Evolutionary conservation across 176 grass and related monocot genomes (phyloP), one percentile per base, ranked within the genome.

Genomic region (Chloris gayana): DNA sequence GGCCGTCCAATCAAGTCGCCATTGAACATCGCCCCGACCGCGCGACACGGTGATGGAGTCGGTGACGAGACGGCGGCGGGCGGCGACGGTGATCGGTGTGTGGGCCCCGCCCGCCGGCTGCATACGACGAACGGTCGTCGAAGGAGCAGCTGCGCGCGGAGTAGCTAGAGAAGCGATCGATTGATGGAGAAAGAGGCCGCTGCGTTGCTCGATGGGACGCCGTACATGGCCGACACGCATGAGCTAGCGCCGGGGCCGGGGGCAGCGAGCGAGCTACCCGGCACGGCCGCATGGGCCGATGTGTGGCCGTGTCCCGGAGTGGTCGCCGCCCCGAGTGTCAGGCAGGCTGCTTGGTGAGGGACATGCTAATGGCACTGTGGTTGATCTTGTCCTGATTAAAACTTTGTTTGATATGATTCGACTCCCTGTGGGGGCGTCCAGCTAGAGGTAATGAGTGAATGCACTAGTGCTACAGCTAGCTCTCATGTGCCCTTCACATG

Each of bases 231-330:
- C 79, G 73, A 87, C 50, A 71, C 15, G 71, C 39, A 10, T n/a
- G 75, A 29, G 17, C 14, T 42, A 14, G 30, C 85, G 6, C 44
- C 56, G 79, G 71, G 62, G 72, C 70, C 70, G 70, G 70, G 3
- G 37, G n/a, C n/a, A 13, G 21, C 21, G 6, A 56, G 29, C 2
- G 4, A 42, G 54, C 44, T n/a, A 13, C 54, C 54, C 85, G 79
- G 85, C 79, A 87, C 21, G 57, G 80, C 17, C 2, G 86, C 74
- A 67, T 83, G 86, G 80, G 74, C 14, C 33, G 69, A 71, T 41
- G 72, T 33, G 72, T 22, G 85, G 53, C n/a, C 37, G 4, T 83
- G 79, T 78, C 71, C 24, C 11, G 34, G 66, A 14, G 56, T 30
- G 85, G 85, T 78, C 73, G 63, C 53, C 47, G 71, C 24, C 24